Evolutionary conservation across 176 grass and related monocot genomes (phyloP).

Genomic region (Elaeis guineensis): DNA sequence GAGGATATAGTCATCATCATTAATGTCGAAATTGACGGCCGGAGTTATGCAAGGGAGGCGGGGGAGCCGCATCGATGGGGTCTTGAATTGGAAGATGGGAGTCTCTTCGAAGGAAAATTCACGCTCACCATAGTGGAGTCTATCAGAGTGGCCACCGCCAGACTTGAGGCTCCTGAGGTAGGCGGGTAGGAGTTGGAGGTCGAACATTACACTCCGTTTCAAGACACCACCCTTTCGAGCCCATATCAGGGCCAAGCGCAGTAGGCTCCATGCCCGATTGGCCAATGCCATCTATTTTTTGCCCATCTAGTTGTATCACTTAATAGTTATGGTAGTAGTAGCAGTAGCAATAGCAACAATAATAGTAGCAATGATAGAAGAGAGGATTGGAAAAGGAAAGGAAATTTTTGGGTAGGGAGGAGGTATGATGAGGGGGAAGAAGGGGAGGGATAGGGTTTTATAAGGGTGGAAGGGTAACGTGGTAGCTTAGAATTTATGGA

Average conservation of each 20-base stretch:
- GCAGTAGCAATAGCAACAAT: too few species aligned
- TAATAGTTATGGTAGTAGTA: too few species aligned
- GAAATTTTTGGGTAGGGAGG: too few species aligned
- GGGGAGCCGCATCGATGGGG: constrained; percentile 34
- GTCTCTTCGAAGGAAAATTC: constrained; percentile 92
- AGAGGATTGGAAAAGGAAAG: too few species aligned
- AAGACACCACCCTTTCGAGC: constrained; percentile 37
- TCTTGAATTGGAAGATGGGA: constrained; percentile 58
- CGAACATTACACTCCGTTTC: constrained; percentile 16
- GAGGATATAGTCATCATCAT: constrained; percentile 24
- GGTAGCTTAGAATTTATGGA: too few species aligned
- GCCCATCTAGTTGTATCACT: neutral
- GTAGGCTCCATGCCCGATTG: constrained; percentile 49
- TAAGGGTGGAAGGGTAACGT: too few species aligned
- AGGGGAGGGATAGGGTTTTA: too few species aligned
- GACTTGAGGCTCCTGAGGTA: constrained; percentile 35
- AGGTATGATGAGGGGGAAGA: too few species aligned
- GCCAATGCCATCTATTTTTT: constrained; percentile 14
- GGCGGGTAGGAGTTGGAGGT: neutral
- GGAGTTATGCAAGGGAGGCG: constrained; percentile 67
- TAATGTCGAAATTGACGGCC: neutral
- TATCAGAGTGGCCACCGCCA: neutral
- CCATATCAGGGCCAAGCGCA: constrained; percentile 57
- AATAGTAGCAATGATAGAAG: too few species aligned
- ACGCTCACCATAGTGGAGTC: constrained; percentile 42